phyloP scores from a whole-genome alignment of 2,329 filamentous ascomycete species.

The Volutella citrinella region DNA sequence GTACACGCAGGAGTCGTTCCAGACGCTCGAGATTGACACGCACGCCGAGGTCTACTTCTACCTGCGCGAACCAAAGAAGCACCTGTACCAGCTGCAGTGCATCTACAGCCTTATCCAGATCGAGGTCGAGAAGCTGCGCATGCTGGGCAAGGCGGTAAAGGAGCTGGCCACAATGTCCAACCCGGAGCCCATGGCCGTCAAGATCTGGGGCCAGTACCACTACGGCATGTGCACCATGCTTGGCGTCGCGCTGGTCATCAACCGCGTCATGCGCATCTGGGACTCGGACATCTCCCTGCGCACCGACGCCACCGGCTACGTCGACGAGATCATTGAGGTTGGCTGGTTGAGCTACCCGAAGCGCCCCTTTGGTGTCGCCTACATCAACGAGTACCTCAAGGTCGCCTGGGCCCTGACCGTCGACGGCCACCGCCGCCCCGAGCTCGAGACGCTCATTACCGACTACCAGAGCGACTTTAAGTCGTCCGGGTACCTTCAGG shows the following conservation, averaged over 20 bases:
- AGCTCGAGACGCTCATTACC: too few species aligned
- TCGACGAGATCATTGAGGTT: background rate
- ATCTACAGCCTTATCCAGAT: background rate
- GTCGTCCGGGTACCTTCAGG: too few species aligned
- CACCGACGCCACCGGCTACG: background rate
- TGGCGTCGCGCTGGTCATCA: background rate
- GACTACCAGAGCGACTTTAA: too few species aligned
- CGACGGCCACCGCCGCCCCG: too few species aligned
- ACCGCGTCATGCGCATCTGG: background rate
- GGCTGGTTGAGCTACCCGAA: background rate
- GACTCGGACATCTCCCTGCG: background rate
- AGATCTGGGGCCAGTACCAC: background rate
- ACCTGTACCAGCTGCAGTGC: constrained; percentile 4
- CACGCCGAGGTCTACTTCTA: background rate
- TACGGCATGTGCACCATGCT: background rate
- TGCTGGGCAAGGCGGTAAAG: background rate
- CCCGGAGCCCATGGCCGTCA: background rate
- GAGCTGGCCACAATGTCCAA: background rate
- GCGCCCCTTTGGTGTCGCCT: background rate
- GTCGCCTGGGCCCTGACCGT: background rate
- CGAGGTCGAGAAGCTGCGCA: background rate
- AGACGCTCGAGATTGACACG: background rate
- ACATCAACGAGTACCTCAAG: background rate
- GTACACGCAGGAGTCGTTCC: constrained; percentile 7
- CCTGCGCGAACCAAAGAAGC: constrained; percentile 1